Percentiles rank a stretch among this genome's conserved stretches.
Conservation (phyloP, 2,329 filamentous ascomycete genomes). For the Xylariaceae sp. region DNA sequence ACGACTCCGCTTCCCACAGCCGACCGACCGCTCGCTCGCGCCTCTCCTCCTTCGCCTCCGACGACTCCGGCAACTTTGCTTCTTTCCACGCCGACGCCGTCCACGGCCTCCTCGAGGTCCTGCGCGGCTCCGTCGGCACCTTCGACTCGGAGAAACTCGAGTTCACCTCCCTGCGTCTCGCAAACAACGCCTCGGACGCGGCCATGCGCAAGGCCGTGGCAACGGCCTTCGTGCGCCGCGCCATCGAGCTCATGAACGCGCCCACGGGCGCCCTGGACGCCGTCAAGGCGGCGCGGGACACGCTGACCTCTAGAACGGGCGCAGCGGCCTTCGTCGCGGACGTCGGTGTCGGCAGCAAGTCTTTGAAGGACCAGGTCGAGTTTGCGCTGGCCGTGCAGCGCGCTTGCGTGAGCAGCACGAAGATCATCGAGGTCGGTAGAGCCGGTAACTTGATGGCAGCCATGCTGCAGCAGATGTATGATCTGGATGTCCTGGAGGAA, state of each 20-base stretch:
- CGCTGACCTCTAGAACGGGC: constrained; percentile 51
- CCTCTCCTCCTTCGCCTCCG: constrained; percentile 67
- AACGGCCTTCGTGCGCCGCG: constrained; percentile 75
- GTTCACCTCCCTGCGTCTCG: constrained; percentile 87
- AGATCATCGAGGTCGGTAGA: constrained; percentile 48
- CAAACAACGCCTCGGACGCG: constrained; percentile 81
- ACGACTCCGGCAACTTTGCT: constrained; percentile 55
- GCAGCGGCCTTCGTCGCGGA: constrained; percentile 53
- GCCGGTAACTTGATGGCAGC: constrained; percentile 65
- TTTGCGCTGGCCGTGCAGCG: constrained; percentile 77
- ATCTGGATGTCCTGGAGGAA: constrained; percentile 78
- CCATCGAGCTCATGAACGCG: constrained; percentile 59
- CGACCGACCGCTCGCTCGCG: constrained; percentile 62
- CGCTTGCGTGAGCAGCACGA: constrained; percentile 62
- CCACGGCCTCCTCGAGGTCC: constrained; percentile 76
- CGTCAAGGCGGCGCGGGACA: constrained; percentile 57
- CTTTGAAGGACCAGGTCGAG: constrained; percentile 73
- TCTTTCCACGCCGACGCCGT: constrained; percentile 85
- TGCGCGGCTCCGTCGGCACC: constrained; percentile 68
- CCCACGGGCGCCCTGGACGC: constrained; percentile 52
- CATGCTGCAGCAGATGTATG: constrained; percentile 77
- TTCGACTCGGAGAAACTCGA: constrained; percentile 82
- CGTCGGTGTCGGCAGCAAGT: constrained; percentile 59
- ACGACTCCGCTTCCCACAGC: constrained; percentile 45
- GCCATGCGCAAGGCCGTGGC: constrained; percentile 85